phyloP scores from a whole-genome alignment of 352 stramenopile species.

The Plasmopara muralis region DNA sequence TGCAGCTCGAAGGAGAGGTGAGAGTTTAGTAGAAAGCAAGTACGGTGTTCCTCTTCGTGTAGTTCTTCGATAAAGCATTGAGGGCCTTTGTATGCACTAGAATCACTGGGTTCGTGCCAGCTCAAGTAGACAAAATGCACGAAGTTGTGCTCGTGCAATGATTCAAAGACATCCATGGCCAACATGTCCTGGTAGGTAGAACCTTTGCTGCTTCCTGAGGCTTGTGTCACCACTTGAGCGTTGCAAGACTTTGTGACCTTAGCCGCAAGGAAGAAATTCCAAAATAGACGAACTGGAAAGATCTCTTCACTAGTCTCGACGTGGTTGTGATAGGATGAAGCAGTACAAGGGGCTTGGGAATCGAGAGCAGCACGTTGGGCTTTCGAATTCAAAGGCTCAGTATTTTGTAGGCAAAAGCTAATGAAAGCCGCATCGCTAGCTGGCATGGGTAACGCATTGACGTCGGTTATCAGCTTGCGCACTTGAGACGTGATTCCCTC shows the following conservation, averaged over 20 bases:
- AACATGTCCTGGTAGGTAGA: constrained; percentile 21
- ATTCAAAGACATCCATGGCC: constrained; percentile 30
- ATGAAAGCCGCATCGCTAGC: constrained; percentile 21
- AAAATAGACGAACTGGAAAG: constrained; percentile 35
- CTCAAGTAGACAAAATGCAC: constrained; percentile 51
- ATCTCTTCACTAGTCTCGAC: constrained; percentile 6
- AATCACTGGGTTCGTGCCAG: constrained; percentile 18
- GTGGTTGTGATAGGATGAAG: constrained; percentile 5
- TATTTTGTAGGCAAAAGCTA: constrained; percentile 3
- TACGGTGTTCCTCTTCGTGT: constrained; percentile 32
- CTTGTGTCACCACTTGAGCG: constrained; percentile 5
- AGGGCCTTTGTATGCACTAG: neutral
- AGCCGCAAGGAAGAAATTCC: constrained; percentile 44
- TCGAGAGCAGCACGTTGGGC: neutral
- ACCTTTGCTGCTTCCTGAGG: constrained; percentile 2
- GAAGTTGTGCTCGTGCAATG: constrained; percentile 32
- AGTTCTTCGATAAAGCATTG: constrained; percentile 23
- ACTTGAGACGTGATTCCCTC: constrained; percentile 14
- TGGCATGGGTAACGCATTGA: constrained; percentile 22
- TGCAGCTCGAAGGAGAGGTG: constrained; percentile 2
- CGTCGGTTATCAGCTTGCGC: constrained; percentile 21
- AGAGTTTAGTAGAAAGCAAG: constrained; percentile 25
- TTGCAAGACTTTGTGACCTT: constrained; percentile 1
- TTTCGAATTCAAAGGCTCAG: neutral
- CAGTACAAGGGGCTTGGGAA: constrained; percentile 1